Conservation (phyloP, 176 grass and related monocot species). For the Oryza glumipatula region DNA sequence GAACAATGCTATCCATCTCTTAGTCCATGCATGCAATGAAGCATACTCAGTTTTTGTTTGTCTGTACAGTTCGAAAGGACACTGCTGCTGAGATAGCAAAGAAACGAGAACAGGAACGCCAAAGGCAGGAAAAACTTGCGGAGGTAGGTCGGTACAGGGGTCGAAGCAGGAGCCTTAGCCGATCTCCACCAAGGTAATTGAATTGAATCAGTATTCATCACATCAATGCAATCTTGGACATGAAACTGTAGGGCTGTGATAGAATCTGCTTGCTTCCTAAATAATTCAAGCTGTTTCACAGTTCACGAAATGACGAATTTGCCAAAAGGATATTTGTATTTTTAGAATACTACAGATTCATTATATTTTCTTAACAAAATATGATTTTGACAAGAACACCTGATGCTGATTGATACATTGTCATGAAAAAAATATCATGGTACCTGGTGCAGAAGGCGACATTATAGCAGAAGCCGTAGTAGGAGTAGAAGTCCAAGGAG, state of each 20-base stretch:
- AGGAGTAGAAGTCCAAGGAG: constrained; percentile 75
- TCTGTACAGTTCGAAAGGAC: constrained; percentile 81
- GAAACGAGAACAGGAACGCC: constrained; percentile 86
- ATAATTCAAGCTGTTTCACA: neutral
- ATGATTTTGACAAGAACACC: neutral
- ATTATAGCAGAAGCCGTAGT: constrained; percentile 75
- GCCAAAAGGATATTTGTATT: neutral
- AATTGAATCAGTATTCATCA: constrained; percentile 20
- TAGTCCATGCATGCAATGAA: neutral
- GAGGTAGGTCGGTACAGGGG: constrained; percentile 75
- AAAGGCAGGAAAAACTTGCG: constrained; percentile 84
- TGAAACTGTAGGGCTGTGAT: neutral
- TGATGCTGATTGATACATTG: neutral
- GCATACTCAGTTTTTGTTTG: constrained; percentile 35
- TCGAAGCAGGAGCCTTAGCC: constrained; percentile 66
- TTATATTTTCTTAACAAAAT: neutral
- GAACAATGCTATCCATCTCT: neutral
- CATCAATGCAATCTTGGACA: neutral
- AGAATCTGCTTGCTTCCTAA: neutral
- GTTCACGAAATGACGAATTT: neutral
- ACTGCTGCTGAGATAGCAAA: constrained; percentile 88
- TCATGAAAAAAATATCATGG: constrained; percentile 21
- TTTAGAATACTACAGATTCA: neutral
- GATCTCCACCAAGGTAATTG: constrained; percentile 83
- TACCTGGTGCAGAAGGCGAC: constrained; percentile 57